Percentiles rank a stretch among this genome's conserved stretches.
These are phyloP conservation scores for Zygosaccharomyces gambellarensis DNA, from an alignment of 805 yeast species.

Conservation along the genomic window DNA sequence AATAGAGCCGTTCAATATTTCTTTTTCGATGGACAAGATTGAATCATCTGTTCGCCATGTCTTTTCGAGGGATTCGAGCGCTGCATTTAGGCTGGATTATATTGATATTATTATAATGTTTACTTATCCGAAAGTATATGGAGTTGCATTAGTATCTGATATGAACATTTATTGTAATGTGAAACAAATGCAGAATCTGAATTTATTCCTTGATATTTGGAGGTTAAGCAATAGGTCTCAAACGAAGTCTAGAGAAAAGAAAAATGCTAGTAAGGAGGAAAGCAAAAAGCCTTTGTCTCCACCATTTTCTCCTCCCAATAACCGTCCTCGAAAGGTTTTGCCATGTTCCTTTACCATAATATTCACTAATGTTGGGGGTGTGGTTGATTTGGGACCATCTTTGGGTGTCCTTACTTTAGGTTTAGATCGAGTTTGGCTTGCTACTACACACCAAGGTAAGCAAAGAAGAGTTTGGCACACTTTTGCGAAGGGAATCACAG, in stretches of 20 bases:
- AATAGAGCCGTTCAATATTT: constrained; percentile 40
- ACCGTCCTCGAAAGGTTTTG: constrained; percentile 40
- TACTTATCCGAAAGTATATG: constrained; percentile 41
- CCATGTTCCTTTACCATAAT: constrained; percentile 69
- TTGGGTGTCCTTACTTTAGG: constrained; percentile 59
- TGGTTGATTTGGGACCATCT: constrained; percentile 78
- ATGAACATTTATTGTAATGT: constrained; percentile 63
- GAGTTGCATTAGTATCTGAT: constrained; percentile 50
- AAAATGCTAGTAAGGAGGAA: constrained; percentile 1
- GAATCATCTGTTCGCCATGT: constrained; percentile 79
- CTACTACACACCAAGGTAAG: constrained; percentile 57
- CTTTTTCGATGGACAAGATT: constrained; percentile 50
- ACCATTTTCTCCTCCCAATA: constrained; percentile 20
- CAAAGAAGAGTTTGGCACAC: constrained; percentile 68
- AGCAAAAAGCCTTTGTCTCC: not conserved
- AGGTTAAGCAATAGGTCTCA: constrained; percentile 42
- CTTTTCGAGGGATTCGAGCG: constrained; percentile 85
- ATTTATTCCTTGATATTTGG: constrained; percentile 82
- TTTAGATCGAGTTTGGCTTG: constrained; percentile 61
- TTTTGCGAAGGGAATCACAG: constrained; percentile 48
- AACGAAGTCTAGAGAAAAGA: constrained; percentile 14
- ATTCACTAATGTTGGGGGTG: constrained; percentile 47
- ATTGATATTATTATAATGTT: constrained; percentile 47
- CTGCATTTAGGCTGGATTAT: constrained; percentile 50
- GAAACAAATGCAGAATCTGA: constrained; percentile 82